These are phyloP conservation scores for Colletotrichum sublineola DNA, from an alignment of 2,329 filamentous ascomycete genomes.

Conservation along the genomic window DNA sequence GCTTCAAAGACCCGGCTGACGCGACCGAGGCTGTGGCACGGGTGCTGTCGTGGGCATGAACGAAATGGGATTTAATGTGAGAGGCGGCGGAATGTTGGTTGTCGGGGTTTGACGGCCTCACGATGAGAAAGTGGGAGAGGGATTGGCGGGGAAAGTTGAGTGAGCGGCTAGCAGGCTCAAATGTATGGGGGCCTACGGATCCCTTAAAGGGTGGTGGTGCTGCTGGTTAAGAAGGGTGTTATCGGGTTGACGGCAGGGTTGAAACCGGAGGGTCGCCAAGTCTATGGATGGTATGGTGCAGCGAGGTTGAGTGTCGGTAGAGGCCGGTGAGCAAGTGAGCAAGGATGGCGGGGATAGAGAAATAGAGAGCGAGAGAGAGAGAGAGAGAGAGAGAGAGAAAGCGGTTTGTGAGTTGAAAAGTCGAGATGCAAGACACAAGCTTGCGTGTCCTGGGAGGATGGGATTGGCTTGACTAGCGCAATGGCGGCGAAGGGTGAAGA, in stretches of 20 bases:
- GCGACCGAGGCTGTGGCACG: constrained; percentile 10
- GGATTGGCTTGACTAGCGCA: constrained; percentile 41
- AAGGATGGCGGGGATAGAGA: background rate
- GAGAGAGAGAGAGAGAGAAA: background rate
- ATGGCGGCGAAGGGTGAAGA: constrained; percentile 32
- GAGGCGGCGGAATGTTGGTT: background rate
- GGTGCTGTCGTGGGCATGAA: constrained; percentile 32
- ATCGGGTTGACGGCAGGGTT: background rate
- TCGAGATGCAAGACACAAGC: constrained; percentile 36
- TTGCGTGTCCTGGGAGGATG: constrained; percentile 1
- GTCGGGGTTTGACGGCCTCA: constrained; percentile 10
- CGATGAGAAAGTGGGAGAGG: background rate
- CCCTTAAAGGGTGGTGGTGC: background rate
- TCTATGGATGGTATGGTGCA: constrained; percentile 14
- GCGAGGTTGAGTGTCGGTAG: background rate
- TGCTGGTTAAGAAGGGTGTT: background rate
- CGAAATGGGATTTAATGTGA: background rate
- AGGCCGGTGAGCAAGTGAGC: background rate
- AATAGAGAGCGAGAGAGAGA: background rate
- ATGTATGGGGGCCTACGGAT: background rate
- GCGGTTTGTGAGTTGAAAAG: constrained; percentile 32
- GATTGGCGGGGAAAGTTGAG: background rate
- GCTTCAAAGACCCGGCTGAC: constrained; percentile 18
- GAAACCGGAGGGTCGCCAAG: constrained; percentile 1
- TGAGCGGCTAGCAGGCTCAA: background rate